phyloP scores from a whole-genome alignment of 495 filamentous ascomycete species.

The Aspergillus conjunctus region DNA sequence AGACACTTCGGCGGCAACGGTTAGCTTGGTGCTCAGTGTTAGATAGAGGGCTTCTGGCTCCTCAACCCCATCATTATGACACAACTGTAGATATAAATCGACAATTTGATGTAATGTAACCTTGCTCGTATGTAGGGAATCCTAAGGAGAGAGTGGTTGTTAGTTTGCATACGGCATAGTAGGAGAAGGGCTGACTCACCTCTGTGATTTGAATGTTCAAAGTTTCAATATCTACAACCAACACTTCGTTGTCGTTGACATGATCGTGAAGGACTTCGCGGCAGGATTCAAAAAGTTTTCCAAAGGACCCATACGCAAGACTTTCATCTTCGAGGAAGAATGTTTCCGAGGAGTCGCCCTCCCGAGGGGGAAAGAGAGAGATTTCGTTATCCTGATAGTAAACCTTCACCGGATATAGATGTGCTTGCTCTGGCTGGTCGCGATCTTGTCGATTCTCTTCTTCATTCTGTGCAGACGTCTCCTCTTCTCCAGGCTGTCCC shows the following conservation, averaged over 20 bases:
- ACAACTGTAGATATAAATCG: constrained; percentile 58
- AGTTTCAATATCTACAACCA: constrained; percentile 66
- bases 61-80: constrained; percentile 59
- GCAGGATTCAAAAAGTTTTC: constrained; percentile 63
- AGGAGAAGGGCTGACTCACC: constrained; percentile 48
- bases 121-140: constrained; percentile 43
- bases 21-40: constrained; percentile 49
- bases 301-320: constrained; percentile 58
- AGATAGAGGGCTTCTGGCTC: constrained; percentile 59
- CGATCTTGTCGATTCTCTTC: constrained; percentile 12
- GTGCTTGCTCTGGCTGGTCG: constrained; percentile 3
- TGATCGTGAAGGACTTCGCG: constrained; percentile 68
- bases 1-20: constrained; percentile 46
- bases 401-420: constrained; percentile 58
- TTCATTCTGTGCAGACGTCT: constrained; percentile 17
- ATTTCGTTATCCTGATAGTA: constrained; percentile 69
- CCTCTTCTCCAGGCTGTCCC: constrained; percentile 19
- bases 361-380: constrained; percentile 66
- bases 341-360: constrained; percentile 65
- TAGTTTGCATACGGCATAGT: constrained; percentile 29
- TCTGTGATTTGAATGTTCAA: constrained; percentile 73
- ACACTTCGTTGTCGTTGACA: constrained; percentile 65
- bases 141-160: constrained; percentile 32
- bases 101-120: constrained; percentile 59
- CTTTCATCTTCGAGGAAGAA: constrained; percentile 74